phyloP scores from a whole-genome alignment of 169 alveolate species.

The Theileria parva region DNA sequence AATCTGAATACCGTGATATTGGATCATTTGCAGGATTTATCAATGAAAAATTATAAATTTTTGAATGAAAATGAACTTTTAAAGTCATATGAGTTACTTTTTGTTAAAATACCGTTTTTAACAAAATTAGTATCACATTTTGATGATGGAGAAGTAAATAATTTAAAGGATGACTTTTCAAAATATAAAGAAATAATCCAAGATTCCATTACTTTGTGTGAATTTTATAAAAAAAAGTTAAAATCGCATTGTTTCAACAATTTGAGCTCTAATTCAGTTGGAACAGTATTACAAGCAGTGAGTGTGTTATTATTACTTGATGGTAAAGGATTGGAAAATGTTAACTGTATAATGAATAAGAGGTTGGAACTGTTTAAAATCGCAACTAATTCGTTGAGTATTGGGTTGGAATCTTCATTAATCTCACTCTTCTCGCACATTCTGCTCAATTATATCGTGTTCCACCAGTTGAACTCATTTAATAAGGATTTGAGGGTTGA shows the following conservation, averaged over 20 bases:
- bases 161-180: background rate
- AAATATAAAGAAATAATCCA: background rate
- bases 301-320: constrained; percentile 2
- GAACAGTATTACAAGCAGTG: constrained; percentile 33
- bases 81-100: constrained; percentile 42
- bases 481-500: constrained; percentile 1
- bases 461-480: background rate
- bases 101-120: constrained; percentile 25
- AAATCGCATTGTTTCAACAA: constrained; percentile 29
- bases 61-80: constrained; percentile 38
- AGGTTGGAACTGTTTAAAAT: constrained; percentile 7
- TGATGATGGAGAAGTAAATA: constrained; percentile 1
- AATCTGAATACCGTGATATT: background rate
- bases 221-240: constrained; percentile 36
- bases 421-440: background rate
- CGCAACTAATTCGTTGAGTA: background rate
- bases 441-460: background rate
- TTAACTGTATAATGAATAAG: background rate
- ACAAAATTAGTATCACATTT: constrained; percentile 11
- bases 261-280: constrained; percentile 31
- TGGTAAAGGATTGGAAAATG: constrained; percentile 14
- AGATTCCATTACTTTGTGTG: constrained; percentile 10
- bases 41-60: constrained; percentile 48
- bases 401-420: background rate
- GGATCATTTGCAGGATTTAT: background rate